phyloP scores from a whole-genome alignment of 129 eudicot genomes.

The Deinandra increscens region DNA sequence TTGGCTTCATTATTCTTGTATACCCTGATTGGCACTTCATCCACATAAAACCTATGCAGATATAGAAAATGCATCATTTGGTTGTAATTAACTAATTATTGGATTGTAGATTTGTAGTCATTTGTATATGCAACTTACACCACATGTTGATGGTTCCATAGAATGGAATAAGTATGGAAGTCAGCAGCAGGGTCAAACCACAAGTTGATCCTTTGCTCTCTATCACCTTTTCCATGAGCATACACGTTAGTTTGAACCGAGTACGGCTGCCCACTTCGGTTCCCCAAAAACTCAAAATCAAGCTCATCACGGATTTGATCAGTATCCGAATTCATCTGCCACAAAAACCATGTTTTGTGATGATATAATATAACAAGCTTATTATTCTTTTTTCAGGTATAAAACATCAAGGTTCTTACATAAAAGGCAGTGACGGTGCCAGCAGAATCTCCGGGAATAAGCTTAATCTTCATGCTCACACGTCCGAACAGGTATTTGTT shows the following conservation, averaged over 20 bases:
- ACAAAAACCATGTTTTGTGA: constrained; percentile 5
- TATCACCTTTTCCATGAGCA: constrained; percentile 79
- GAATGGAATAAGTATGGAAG: constrained; percentile 69
- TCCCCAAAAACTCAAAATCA: constrained; percentile 94
- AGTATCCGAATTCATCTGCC: constrained; percentile 85
- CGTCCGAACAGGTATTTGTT: constrained; percentile 66
- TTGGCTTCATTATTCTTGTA: constrained; percentile 83
- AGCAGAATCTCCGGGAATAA: constrained; percentile 92
- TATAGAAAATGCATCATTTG: background rate
- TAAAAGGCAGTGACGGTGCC: constrained; percentile 97
- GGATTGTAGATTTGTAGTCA: background rate
- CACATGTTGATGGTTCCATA: constrained; percentile 78
- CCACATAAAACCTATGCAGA: constrained; percentile 65
- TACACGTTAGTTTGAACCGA: constrained; percentile 85
- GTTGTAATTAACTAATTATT: constrained; percentile 4
- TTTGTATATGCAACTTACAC: constrained; percentile 50
- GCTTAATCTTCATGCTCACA: constrained; percentile 91
- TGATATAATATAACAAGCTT: background rate
- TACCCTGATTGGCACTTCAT: constrained; percentile 78
- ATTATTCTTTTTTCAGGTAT: background rate
- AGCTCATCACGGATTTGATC: constrained; percentile 65
- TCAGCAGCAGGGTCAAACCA: constrained; percentile 92
- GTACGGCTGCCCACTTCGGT: constrained; percentile 86
- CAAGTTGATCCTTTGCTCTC: constrained; percentile 85
- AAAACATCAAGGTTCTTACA: constrained; percentile 37